Evolutionary conservation across 1,284 basidiomycete genomes (phyloP), one percentile per base, ranked within the genome.

Genomic region (Mrakiaceae sp.): DNA sequence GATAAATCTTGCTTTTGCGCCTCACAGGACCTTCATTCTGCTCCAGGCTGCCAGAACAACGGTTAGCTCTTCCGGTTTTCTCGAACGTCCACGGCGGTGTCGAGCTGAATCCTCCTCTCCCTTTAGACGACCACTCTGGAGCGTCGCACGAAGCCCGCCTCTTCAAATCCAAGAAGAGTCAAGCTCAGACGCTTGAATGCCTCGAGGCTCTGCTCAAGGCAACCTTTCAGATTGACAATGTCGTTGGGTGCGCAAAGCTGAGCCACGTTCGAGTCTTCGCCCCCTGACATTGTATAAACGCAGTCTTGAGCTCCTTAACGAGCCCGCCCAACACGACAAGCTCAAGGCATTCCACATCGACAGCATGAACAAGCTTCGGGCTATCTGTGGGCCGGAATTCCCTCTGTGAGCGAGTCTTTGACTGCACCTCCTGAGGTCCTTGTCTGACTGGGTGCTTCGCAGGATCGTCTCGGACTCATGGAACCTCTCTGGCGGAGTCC

Each of bases 241-340:
- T 93, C 42, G 80, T 91, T 53, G 90, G 65, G 61, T 63, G 50
- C 42, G 60, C 39, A 27, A 27, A 27, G 27, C 12, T 10, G 27
- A 27, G 27, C 27, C 27, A 27, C 27, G 27, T 27, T 27, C 27
- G 27, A 27, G 27, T 27, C 27, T 27, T 27, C 27, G 27, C 27
- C 27, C 2, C 27, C 27, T 27, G 27, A 51, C 49, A 11, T 51
- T 2, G 49, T 51, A 51, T 51, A 11, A 9, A 1, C 7, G n/a
- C 16, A 61, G 90, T 5, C 78, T 94, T 60, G 87, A 93, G 73
- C 79, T 94, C 3, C 78, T 93, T 55, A 94, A 94, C 74, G 90
- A 94, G 73, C 90, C 90, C 2, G 82, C 83, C 47, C 79, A 81
- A 49, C 72, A 81, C 5, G 65, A 76, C 39, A 75, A 75, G 1